Evolutionary conservation across 495 filamentous ascomycete species (phyloP).

Genomic region (Lentithecium fluviatile): DNA sequence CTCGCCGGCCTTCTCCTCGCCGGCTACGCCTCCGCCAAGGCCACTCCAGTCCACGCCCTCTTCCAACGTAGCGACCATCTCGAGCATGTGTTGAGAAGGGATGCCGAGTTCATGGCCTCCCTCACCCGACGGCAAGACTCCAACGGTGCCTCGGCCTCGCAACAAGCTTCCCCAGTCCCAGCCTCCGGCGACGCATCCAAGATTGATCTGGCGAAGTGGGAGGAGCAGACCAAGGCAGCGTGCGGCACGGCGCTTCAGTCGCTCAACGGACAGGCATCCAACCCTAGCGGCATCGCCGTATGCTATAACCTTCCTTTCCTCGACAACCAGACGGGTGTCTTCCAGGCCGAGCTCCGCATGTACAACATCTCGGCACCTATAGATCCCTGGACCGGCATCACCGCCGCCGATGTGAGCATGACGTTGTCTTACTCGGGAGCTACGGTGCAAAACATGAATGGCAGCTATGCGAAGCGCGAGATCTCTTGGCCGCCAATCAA

Average conservation of each 20-base stretch:
- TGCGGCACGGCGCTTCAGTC: slow-evolving; percentile 51
- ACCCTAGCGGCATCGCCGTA: slow-evolving; percentile 69
- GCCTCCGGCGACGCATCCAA: slow-evolving; percentile 29
- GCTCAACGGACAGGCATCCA: slow-evolving; percentile 53
- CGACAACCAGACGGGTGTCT: slow-evolving; percentile 61
- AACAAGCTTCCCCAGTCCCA: slow-evolving; percentile 24
- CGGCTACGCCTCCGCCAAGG: slow-evolving; percentile 21
- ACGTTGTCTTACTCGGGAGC: slow-evolving; percentile 60
- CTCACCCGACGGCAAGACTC: slow-evolving; percentile 25
- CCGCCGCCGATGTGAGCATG: slow-evolving; percentile 55
- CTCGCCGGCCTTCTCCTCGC: slow-evolving; percentile 30
- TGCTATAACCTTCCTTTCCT: slow-evolving; percentile 73
- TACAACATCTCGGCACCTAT: slow-evolving; percentile 60
- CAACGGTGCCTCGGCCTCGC: slow-evolving; percentile 3
- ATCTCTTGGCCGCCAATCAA: slow-evolving; percentile 31
- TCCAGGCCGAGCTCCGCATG: slow-evolving; percentile 68
- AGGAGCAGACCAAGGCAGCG: slow-evolving; percentile 51
- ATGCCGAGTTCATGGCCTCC: slow-evolving; percentile 24
- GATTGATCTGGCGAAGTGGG: slow-evolving; percentile 45
- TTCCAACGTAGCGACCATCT: slow-evolving; percentile 22
- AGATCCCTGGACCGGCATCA: slow-evolving; percentile 58
- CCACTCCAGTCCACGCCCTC: slow-evolving; percentile 1
- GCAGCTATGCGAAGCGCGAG: slow-evolving; percentile 25
- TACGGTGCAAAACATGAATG: slow-evolving; percentile 45
- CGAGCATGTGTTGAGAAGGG: slow-evolving; percentile 23